A percentile compares a stretch with the other conserved stretches of the same genome.
phyloP scores from a whole-genome alignment of 352 stramenopile species.

The Phytophthora fragariae region DNA sequence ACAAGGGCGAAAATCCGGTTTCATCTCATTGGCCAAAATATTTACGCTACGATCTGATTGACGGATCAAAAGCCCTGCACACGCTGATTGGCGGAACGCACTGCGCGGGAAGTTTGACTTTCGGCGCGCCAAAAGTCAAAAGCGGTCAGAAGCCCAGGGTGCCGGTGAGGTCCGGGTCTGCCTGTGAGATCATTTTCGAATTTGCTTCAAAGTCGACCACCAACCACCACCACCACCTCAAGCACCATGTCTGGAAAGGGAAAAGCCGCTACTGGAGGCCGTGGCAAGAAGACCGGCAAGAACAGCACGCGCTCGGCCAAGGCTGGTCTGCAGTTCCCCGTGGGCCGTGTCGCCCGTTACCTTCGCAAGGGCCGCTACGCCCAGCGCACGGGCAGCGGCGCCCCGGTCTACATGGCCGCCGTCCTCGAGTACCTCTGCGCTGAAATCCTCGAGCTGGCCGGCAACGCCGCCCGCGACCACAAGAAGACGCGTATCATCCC shows the following conservation, averaged over 20 bases:
- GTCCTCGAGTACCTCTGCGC: constrained; percentile 95
- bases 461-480: constrained; percentile 95
- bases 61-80: constrained; percentile 3
- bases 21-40: constrained; percentile 25
- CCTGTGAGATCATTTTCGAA: constrained; percentile 39
- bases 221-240: constrained; percentile 43
- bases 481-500: constrained; percentile 98
- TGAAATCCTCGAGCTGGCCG: constrained; percentile 95
- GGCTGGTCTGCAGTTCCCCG: constrained; percentile 96
- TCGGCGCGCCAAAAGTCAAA: constrained; percentile 9
- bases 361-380: constrained; percentile 94
- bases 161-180: background rate
- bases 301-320: constrained; percentile 81
- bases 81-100: constrained; percentile 23
- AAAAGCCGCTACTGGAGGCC: constrained; percentile 75
- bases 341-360: constrained; percentile 95
- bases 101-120: constrained; percentile 18
- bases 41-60: constrained; percentile 12
- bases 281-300: constrained; percentile 78
- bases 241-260: constrained; percentile 80
- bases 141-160: constrained; percentile 1
- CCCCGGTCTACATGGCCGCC: constrained; percentile 95
- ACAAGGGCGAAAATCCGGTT: constrained; percentile 20
- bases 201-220: constrained; percentile 51
- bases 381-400: constrained; percentile 91